A percentile compares a stretch with the other conserved stretches of the same genome.
Conservation (phyloP, 306 rosid species). For the Lablab purpureus region DNA sequence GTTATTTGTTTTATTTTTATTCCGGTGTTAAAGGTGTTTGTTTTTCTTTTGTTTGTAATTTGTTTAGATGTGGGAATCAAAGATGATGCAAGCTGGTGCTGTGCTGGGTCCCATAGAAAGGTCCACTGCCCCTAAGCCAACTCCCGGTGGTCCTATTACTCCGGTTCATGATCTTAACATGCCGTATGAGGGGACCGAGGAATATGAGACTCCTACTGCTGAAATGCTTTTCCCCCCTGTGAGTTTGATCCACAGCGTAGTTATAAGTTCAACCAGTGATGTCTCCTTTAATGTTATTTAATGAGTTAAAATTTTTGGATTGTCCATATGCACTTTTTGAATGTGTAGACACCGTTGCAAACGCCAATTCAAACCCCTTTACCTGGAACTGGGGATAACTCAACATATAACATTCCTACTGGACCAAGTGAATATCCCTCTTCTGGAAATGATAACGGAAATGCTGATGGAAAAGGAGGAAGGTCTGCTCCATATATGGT, state of each 20-base stretch:
- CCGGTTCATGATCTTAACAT: conserved; percentile 99
- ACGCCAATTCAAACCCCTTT: conserved; percentile 95
- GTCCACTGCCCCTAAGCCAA: conserved; percentile 65
- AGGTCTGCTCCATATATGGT: conserved; percentile 84
- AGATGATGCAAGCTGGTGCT: conserved; percentile 89
- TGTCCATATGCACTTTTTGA: conserved; percentile 46
- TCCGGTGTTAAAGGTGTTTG: not conserved
- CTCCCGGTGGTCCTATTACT: conserved; percentile 83
- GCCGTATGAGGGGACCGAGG: conserved; percentile 96
- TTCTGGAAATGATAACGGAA: conserved; percentile 74
- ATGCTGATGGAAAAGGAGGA: conserved; percentile 74
- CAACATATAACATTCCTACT: conserved; percentile 82
- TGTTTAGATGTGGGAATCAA: conserved; percentile 89
- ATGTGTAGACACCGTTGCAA: conserved; percentile 80
- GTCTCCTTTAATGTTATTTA: not conserved
- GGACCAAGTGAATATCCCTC: conserved; percentile 83
- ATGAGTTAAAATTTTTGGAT: conserved; percentile 1
- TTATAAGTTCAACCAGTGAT: not conserved
- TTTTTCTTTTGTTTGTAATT: conserved; percentile 36
- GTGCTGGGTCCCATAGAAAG: conserved; percentile 83
- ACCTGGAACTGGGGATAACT: conserved; percentile 77
- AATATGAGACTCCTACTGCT: conserved; percentile 97
- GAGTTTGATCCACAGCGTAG: conserved; percentile 46
- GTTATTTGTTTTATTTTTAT: not conserved
- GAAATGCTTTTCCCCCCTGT: conserved; percentile 97